Evolutionary conservation across 306 rosid genomes (phyloP), one percentile per base, ranked within the genome.

Genomic region (Sophora flavescens): DNA sequence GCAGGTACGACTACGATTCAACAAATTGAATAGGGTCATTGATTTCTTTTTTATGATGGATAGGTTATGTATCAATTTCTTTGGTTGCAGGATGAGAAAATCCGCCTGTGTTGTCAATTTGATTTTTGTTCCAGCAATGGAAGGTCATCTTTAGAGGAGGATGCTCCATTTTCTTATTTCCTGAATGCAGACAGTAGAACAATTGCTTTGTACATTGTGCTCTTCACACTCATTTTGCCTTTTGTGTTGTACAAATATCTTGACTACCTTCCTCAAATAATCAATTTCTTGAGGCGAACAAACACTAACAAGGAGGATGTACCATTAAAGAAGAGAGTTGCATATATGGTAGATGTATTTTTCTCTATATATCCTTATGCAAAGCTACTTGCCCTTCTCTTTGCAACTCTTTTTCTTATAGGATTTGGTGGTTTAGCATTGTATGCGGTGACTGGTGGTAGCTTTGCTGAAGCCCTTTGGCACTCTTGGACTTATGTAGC

Each of bases 401-500:
- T 88, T 53, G 98, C 98, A 62, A 94, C 98, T 16, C 82, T 90
- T 30, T 92, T 94, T 70, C 96, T 94, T 6, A 94, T 94, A 36
- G 98, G 88, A 61, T 94, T 92, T 76, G 98, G 98, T 76, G 98
- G 97, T 63, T 76, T 92, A 79, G 97, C 98, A 51, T 78, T 94
- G 75, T 94, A 91, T 76, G 97, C 98, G 15, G 98, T 94, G 74
- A 91, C 94, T 58, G 91, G 87, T 45, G 92, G 90, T 57, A 94
- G 93, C 91, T 80, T 94, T 72, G 84, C 95, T 4, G 98, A 94
- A 83, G 96, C 97, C 59, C 96, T 94, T 63, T 94, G 98, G 98
- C 97, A 92, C 84, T 86, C 98, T 54, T 94, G 98, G 98, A 90
- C 97, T 81, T 92, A 90, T 35, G 95, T 94, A 70, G 98, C 98